A percentile compares a stretch with the other conserved stretches of the same genome.
phyloP scores from a whole-genome alignment of 345 rosid genomes.

The Sapria himalayana region DNA sequence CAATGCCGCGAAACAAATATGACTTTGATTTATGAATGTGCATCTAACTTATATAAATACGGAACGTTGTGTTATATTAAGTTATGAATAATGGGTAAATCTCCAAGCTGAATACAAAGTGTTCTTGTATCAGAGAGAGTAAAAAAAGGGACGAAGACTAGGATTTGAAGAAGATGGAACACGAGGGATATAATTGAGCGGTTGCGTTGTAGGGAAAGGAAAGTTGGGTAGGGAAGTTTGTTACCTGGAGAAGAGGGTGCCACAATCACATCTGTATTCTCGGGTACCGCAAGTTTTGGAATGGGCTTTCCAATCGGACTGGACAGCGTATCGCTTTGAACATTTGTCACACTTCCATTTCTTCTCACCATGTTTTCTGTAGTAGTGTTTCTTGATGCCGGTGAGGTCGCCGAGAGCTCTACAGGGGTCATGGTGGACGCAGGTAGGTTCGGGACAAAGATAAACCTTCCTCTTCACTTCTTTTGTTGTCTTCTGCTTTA shows the following conservation, averaged over 20 bases:
- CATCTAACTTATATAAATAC: too few species aligned
- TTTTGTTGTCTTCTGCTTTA: conserved; percentile 50
- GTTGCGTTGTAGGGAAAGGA: conserved; percentile 13
- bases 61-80: too few species aligned
- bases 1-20: too few species aligned
- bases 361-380: conserved; percentile 63
- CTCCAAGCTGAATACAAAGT: too few species aligned
- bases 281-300: conserved; percentile 64
- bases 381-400: conserved; percentile 65
- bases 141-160: too few species aligned
- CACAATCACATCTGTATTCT: conserved; percentile 66
- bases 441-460: conserved; percentile 69
- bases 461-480: conserved; percentile 68
- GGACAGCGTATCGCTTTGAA: conserved; percentile 56
- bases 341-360: conserved; percentile 84
- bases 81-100: too few species aligned
- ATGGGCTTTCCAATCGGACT: conserved; percentile 82
- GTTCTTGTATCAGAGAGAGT: neutral
- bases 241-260: conserved; percentile 71
- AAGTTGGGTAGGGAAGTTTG: conserved; percentile 13
- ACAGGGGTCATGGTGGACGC: conserved; percentile 74
- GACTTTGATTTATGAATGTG: too few species aligned
- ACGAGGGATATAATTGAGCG: too few species aligned
- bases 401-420: conserved; percentile 75
- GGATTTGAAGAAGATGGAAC: too few species aligned